phyloP scores from a whole-genome alignment of 2,329 filamentous ascomycete species.

The Fusarium drepaniforme region DNA sequence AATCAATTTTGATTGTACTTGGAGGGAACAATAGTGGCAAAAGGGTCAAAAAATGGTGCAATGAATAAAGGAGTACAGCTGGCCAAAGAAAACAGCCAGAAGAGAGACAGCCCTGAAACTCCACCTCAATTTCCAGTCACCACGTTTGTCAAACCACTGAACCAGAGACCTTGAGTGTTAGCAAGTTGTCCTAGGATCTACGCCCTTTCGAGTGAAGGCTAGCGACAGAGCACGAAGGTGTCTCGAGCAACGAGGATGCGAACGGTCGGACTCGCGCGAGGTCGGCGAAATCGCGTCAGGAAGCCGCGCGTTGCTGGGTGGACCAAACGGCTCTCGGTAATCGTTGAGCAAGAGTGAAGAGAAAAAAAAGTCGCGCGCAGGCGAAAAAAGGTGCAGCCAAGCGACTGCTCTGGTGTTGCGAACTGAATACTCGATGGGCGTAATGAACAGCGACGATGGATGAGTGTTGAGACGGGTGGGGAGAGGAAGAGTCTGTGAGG shows the following conservation, averaged over 20 bases:
- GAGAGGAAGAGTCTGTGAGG: conserved; percentile 40
- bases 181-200: conserved; percentile 41
- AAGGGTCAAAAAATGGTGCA: conserved; percentile 49
- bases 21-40: conserved; percentile 50
- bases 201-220: conserved; percentile 40
- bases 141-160: conserved; percentile 47
- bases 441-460: conserved; percentile 27
- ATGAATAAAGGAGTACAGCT: conserved; percentile 56
- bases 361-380: neutral
- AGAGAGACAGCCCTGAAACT: conserved; percentile 51
- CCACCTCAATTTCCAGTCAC: conserved; percentile 54
- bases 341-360: conserved; percentile 5
- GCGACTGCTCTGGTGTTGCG: conserved; percentile 17
- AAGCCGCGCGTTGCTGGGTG: conserved; percentile 8
- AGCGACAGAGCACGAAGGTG: conserved; percentile 25
- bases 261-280: conserved; percentile 22
- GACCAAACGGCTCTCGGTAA: neutral
- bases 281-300: conserved; percentile 16
- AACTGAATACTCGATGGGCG: conserved; percentile 34
- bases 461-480: conserved; percentile 30
- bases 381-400: conserved; percentile 6
- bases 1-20: conserved; percentile 68
- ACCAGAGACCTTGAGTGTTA: conserved; percentile 48
- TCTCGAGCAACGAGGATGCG: conserved; percentile 17
- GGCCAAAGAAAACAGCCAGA: conserved; percentile 48